Percentiles rank a stretch among this genome's conserved stretches.
phyloP scores from a whole-genome alignment of 192 early-diverging fungal species.

The Globomyces pollinis-pini region DNA sequence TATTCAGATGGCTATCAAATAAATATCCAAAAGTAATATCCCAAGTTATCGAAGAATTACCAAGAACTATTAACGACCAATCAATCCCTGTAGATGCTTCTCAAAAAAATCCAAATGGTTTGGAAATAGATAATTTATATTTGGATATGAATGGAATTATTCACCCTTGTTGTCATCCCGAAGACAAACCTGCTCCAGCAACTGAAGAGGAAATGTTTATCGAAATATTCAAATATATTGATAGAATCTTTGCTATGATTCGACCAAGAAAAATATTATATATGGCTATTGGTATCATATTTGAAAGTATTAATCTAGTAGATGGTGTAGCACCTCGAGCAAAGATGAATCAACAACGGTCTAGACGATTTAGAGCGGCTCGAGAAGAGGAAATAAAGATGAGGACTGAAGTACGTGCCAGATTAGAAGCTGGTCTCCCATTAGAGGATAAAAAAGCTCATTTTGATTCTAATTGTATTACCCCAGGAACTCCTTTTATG shows the following conservation, averaged over 20 bases:
- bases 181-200: slow-evolving; percentile 28
- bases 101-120: slow-evolving; percentile 82
- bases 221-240: slow-evolving; percentile 93
- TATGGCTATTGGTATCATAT: slow-evolving; percentile 95
- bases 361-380: slow-evolving; percentile 90
- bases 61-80: slow-evolving; percentile 62
- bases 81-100: slow-evolving; percentile 78
- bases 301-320: neutral
- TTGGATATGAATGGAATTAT: slow-evolving; percentile 96
- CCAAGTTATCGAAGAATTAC: slow-evolving; percentile 64
- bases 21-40: slow-evolving; percentile 49
- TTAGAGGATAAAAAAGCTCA: slow-evolving; percentile 47
- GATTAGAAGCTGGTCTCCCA: slow-evolving; percentile 36
- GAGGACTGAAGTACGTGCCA: slow-evolving; percentile 32
- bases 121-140: slow-evolving; percentile 92
- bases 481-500: slow-evolving; percentile 97
- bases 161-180: slow-evolving; percentile 55
- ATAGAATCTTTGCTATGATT: slow-evolving; percentile 88
- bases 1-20: slow-evolving; percentile 41
- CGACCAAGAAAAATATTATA: slow-evolving; percentile 91
- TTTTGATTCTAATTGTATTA: slow-evolving; percentile 98
- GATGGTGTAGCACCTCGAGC: slow-evolving; percentile 94
- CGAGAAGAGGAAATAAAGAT: slow-evolving; percentile 67
- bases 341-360: slow-evolving; percentile 99
- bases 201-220: slow-evolving; percentile 82